Conservation (phyloP, 176 grass and related monocot species). For the Triticum turgidum region DNA sequence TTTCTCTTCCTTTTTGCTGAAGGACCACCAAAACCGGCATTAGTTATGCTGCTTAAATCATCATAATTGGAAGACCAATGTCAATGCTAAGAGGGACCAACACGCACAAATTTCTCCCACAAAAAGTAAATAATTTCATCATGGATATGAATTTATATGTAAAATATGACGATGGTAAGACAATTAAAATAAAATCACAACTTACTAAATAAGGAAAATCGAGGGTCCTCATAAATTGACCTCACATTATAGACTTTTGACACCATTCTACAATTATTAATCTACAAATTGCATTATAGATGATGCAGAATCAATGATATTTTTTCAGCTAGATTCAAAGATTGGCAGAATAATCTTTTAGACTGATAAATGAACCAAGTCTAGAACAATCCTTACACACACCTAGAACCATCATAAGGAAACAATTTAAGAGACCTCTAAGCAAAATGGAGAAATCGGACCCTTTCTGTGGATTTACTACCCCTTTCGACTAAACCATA, state of each 20-base stretch:
- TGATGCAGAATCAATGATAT: not conserved
- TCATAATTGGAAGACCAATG: conserved; percentile 28
- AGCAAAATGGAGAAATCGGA: not conserved
- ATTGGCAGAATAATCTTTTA: not conserved
- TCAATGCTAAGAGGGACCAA: not conserved
- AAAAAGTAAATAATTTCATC: not conserved
- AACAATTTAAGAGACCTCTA: not conserved
- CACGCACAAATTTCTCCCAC: not conserved
- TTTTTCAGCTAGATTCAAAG: not conserved
- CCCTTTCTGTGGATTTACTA: not conserved
- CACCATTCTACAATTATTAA: not conserved
- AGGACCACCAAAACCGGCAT: conserved; percentile 39
- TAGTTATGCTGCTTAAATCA: conserved; percentile 42
- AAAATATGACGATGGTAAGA: conserved; percentile 1
- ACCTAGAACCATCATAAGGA: conserved; percentile 7
- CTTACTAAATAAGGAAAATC: not conserved
- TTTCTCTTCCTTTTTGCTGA: conserved; percentile 79
- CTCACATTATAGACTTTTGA: not conserved
- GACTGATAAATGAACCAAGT: not conserved
- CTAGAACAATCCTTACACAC: not conserved
- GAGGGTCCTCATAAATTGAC: not conserved
- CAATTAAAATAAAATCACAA: not conserved
- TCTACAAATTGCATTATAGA: not conserved
- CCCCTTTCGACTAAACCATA: not conserved
- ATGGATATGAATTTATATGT: not conserved